phyloP scores from a whole-genome alignment of 2,329 filamentous ascomycete genomes.

The Fusarium nisikadoi region DNA sequence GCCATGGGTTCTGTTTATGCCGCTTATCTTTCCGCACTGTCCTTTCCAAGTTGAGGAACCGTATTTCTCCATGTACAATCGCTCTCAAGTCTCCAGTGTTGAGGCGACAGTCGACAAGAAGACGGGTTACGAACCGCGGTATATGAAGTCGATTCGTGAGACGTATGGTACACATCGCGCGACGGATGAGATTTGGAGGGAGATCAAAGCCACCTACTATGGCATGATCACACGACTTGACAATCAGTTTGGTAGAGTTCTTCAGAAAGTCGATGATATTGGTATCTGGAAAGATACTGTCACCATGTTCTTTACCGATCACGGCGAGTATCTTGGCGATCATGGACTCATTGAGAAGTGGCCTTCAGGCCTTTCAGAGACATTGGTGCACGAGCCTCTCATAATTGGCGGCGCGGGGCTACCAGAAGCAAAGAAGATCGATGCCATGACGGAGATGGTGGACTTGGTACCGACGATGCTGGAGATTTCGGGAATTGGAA shows the following conservation, averaged over 20 bases:
- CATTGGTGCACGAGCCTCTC: conserved; percentile 55
- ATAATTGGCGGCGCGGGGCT: conserved; percentile 56
- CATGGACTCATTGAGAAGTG: conserved; percentile 61
- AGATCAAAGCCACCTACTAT: conserved; percentile 58
- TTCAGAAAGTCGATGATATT: conserved; percentile 48
- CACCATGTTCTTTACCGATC: conserved; percentile 58
- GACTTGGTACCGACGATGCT: conserved; percentile 58
- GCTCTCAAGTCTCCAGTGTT: conserved; percentile 40
- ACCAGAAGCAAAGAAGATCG: conserved; percentile 47
- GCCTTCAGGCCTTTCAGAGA: conserved; percentile 56
- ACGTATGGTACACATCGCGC: conserved; percentile 53
- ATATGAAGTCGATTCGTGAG: conserved; percentile 53
- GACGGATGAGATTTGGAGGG: conserved; percentile 55
- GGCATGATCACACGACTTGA: conserved; percentile 60
- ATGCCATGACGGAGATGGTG: conserved; percentile 57
- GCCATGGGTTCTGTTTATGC: conserved; percentile 57
- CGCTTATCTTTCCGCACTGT: conserved; percentile 57
- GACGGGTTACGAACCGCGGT: conserved; percentile 56
- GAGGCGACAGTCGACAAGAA: conserved; percentile 31
- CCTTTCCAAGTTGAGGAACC: conserved; percentile 60
- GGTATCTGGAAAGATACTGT: conserved; percentile 53
- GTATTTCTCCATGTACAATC: conserved; percentile 59
- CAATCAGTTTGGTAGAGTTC: conserved; percentile 57
- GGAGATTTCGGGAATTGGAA: conserved; percentile 51
- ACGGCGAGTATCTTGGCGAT: conserved; percentile 60